These are phyloP conservation scores for Paraglomus brasilianum DNA, from an alignment of 192 early-diverging fungal genomes.

Conservation along the genomic window DNA sequence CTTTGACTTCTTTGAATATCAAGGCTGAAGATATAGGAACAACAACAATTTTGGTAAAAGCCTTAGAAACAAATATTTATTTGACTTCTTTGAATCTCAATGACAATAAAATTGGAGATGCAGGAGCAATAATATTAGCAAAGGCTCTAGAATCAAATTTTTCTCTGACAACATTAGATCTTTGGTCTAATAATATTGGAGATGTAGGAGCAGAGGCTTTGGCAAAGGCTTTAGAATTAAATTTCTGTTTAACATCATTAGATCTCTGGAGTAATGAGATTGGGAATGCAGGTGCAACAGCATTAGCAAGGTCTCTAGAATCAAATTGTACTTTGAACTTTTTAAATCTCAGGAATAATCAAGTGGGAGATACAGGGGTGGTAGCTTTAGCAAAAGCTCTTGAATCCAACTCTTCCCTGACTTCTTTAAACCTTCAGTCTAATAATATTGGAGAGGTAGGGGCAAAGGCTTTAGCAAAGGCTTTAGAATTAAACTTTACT, in stretches of 20 bases:
- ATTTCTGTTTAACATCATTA: not conserved
- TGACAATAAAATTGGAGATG: not conserved
- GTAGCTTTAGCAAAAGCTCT: not conserved
- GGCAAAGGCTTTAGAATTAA: not conserved
- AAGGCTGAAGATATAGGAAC: not conserved
- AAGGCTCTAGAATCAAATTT: constrained; percentile 7
- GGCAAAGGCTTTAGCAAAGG: not conserved
- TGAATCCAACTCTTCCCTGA: not conserved
- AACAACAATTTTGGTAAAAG: not conserved
- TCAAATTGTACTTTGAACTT: not conserved
- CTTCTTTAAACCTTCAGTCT: not conserved
- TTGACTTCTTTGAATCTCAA: not conserved
- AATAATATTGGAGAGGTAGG: not conserved
- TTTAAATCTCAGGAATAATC: too few relatives aligned
- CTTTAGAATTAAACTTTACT: constrained; percentile 4
- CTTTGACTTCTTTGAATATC: not conserved
- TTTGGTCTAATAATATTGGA: not conserved
- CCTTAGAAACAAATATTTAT: constrained; percentile 1
- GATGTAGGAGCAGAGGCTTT: not conserved
- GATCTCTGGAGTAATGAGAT: not conserved
- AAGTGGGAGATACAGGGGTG: not conserved
- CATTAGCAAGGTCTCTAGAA: not conserved
- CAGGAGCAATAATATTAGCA: not conserved
- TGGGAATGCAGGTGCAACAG: not conserved
- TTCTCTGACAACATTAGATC: not conserved